Conservation (phyloP, 2,329 filamentous ascomycete species). For the Hawksworthiomyces lignivorus region DNA sequence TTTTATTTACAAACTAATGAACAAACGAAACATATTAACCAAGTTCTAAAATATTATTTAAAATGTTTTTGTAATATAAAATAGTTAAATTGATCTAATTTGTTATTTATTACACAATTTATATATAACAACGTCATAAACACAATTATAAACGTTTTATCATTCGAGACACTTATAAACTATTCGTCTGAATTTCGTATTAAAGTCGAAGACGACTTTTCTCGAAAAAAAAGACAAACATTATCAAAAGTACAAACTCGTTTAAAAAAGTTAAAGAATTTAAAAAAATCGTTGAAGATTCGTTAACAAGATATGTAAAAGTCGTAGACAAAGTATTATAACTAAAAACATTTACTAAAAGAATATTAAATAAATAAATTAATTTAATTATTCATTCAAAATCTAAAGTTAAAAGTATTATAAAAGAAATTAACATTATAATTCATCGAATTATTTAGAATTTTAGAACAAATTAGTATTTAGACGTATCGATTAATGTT, state of each 20-base stretch:
- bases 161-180: neutral
- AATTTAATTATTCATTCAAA: neutral
- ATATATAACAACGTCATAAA: neutral
- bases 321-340: neutral
- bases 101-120: slow-evolving; percentile 9
- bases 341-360: neutral
- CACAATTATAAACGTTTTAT: neutral
- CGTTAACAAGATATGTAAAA: neutral
- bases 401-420: neutral
- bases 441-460: too few species aligned
- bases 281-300: neutral
- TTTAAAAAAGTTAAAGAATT: neutral
- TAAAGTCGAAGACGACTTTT: neutral
- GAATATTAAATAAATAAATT: neutral
- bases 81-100: slow-evolving; percentile 1
- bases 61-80: too few species aligned
- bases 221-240: neutral
- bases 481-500: too few species aligned
- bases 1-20: too few species aligned
- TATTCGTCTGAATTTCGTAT: neutral
- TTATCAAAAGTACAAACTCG: neutral
- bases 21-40: neutral
- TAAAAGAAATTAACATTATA: neutral
- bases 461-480: too few species aligned
- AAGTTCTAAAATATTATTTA: too few species aligned